Evolutionary conservation across 2,329 filamentous ascomycete species (phyloP), one percentile per base, ranked within the genome.

Genomic region (Ceratocystis destructans): DNA sequence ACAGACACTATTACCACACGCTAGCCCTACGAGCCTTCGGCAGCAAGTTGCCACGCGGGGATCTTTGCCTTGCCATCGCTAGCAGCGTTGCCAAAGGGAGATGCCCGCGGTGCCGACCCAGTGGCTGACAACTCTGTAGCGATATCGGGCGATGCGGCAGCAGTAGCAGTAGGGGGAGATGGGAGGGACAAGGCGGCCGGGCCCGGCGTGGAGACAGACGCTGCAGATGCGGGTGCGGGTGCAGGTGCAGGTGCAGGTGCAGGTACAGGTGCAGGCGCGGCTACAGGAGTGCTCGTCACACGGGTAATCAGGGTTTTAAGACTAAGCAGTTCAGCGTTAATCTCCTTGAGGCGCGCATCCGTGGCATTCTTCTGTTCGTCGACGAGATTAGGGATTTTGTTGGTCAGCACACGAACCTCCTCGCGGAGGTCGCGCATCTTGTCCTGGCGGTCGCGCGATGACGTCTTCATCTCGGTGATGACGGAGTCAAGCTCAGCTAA

Each of bases 301-400:
- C 85, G 77, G 55, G 80, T 78, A 71, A 99, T 84, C 64, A 99
- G 80, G 1, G 89, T 89, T 82, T 96, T 97, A 72, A 99, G 79
- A 74, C 92, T 96, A 79, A 89, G 90, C 71, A 99, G 80, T 76
- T 99, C 94, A 5, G 81, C 83, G 70, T 89, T 89, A 70, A 99
- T 83, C 71, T 97, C 94, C 75, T 86, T 88, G 67, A 99, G 78
- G 62, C 91, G 83, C 70, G 80, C 83, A 73, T 97, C 92, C 31
- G 89, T 90, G 65, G 85, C 81, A 69, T 93, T 89, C 76, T 93
- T 93, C 73, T 96, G 90, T 64, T 87, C 88, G 69, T 94, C 86
- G 72, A 99, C 83, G 1, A 92, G 92, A 75, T 89, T 90, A 6
- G 95, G 94, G 65, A 99, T 90, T 64, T 89, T 80, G 70, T 92